These are phyloP conservation scores for Cystobasidium sp. DNA, from an alignment of 1,284 basidiomycete species.

Conservation along the genomic window DNA sequence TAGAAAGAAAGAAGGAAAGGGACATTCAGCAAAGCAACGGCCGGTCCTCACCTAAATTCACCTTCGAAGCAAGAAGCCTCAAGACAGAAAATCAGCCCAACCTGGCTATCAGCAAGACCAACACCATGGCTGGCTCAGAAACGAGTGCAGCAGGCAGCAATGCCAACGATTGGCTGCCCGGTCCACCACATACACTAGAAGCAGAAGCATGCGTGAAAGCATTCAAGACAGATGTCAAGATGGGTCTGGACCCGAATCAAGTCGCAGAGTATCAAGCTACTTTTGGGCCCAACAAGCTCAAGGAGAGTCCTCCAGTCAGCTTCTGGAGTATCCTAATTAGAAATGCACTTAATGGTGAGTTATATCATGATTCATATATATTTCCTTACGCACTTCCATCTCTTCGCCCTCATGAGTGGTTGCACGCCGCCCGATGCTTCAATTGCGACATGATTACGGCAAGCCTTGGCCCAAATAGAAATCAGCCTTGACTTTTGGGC, in stretches of 20 bases:
- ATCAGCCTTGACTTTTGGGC: too few relatives aligned
- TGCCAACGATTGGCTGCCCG: constrained; percentile 33
- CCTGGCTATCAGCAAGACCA: constrained; percentile 2
- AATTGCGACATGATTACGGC: too few relatives aligned
- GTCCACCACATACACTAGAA: constrained; percentile 54
- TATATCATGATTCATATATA: neutral
- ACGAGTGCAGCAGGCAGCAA: constrained; percentile 29
- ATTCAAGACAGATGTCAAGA: constrained; percentile 53
- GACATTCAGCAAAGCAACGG: too few relatives aligned
- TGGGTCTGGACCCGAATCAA: constrained; percentile 55
- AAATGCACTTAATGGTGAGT: constrained; percentile 29
- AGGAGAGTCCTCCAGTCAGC: constrained; percentile 43
- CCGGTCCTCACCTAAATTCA: neutral
- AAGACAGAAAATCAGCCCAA: neutral
- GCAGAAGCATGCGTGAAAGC: constrained; percentile 55
- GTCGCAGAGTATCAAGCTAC: constrained; percentile 52
- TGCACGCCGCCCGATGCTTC: too few relatives aligned
- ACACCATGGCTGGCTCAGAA: constrained; percentile 19
- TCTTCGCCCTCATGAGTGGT: constrained; percentile 31
- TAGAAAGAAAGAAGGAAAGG: too few relatives aligned
- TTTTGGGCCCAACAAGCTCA: constrained; percentile 59
- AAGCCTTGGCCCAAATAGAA: too few relatives aligned
- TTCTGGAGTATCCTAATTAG: constrained; percentile 28
- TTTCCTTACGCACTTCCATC: constrained; percentile 1
- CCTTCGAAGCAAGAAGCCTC: neutral